Base-by-base conservation (phyloP, 805 yeast genomes). In the Metschnikowia koreensis region DNA sequence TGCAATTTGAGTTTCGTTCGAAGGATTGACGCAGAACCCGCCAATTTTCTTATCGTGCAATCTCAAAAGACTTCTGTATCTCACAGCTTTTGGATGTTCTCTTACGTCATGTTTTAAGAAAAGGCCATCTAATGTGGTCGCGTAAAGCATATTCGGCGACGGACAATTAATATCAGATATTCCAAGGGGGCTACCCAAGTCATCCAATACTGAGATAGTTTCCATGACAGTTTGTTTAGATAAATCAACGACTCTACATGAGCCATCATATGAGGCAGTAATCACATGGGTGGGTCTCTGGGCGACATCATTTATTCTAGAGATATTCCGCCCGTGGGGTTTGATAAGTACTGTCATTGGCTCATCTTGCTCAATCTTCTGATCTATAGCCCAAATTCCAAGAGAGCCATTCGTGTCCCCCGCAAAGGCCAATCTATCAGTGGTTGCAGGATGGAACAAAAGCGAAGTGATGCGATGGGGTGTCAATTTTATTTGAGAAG, bases 1-100 rank as follows among this genome's bases (percentile, higher is more conserved):
- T 0, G 93, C 96, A 1, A 91, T 76, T 56, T 87, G 87, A 58
- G 83, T 66, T 1, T 79, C 69, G 34, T 77, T 73, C 15, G 71
- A 66, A 1, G 98, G 98, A 60, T 90, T 90, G 15, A 89, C 79
- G 1, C 86, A 64, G 67, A 94, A 89, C 0, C 96, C 90, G 0
- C 98, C 98, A 50, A 94, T 92, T 65, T 94, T 94, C 64, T 93
- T 92, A 62, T 89, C 96, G 51, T 92, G 89, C 13, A 92, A 66
- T 56, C 96, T 75, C 41, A 77, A 71, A n/a, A 84, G 68, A 6
- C 68, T 59, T 6, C 61, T 53, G 16, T 51, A 53, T 7, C 60
- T 53, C 1, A 52, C 28, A 1, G 55, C 29, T 38, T 71, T 73
- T 45, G 76, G 75, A 33, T 61, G 60, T 15, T 74, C 67, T 56